Conservation (phyloP, 345 rosid genomes). For the Pistacia integerrima region DNA sequence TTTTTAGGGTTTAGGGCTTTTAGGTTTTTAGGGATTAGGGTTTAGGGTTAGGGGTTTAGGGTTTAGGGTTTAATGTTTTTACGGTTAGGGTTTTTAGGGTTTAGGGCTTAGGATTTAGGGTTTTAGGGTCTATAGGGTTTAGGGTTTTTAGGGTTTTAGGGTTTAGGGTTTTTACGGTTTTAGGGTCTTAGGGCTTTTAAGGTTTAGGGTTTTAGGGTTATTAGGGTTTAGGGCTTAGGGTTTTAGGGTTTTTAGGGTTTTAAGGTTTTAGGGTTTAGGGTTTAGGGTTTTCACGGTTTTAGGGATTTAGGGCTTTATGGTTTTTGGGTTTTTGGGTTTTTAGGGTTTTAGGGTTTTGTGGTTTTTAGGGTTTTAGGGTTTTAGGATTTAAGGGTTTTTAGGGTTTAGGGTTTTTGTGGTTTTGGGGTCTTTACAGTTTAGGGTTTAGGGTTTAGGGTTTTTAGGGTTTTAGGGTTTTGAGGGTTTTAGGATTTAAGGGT, state of each 20-base stretch:
- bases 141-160: neutral
- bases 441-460: conserved; percentile 19
- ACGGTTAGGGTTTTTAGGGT: neutral
- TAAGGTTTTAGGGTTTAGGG: conserved; percentile 12
- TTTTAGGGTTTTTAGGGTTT: neutral
- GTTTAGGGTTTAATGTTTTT: conserved; percentile 3
- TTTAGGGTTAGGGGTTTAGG: too few species aligned
- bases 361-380: neutral
- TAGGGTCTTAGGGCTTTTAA: conserved; percentile 11
- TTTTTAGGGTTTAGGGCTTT: too few species aligned
- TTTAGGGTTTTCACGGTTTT: neutral
- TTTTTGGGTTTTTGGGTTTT: too few species aligned
- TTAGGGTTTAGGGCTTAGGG: too few species aligned
- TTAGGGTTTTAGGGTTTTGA: conserved; percentile 19
- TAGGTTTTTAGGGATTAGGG: too few species aligned
- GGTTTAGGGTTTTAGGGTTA: too few species aligned
- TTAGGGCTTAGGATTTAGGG: conserved; percentile 2
- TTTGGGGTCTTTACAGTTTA: conserved; percentile 7
- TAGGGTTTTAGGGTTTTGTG: too few species aligned
- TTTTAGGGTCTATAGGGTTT: too few species aligned
- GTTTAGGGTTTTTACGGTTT: neutral
- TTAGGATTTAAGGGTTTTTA: conserved; percentile 15
- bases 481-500: too few species aligned
- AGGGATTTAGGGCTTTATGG: too few species aligned
- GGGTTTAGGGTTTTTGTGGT: too few species aligned